phyloP scores from a whole-genome alignment of 768 basidiomycete genomes.

The Tricholoma terreum region DNA sequence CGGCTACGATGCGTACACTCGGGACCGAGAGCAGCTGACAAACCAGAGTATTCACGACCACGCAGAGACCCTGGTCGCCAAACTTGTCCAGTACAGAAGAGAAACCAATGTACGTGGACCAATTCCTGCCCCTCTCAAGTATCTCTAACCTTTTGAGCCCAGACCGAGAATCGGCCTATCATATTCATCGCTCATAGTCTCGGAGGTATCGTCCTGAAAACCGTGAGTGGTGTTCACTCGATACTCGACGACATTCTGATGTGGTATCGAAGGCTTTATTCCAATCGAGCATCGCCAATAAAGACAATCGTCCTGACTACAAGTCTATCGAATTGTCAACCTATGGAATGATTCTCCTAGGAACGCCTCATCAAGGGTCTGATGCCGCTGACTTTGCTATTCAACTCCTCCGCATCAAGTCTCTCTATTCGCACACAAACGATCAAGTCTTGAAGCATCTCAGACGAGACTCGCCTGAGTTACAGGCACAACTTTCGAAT shows the following conservation, averaged over 20 bases:
- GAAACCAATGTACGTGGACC: constrained; percentile 7
- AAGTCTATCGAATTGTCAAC: constrained; percentile 3
- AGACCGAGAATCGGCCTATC: constrained; percentile 3
- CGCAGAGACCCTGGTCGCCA: constrained; percentile 4
- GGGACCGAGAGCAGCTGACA: constrained; percentile 4
- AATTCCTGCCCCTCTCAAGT: too few relatives aligned
- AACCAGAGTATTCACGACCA: constrained; percentile 6
- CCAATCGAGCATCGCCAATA: constrained; percentile 2
- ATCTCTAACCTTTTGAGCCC: too few relatives aligned
- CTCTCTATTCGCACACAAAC: constrained; percentile 7
- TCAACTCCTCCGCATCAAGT: constrained; percentile 7
- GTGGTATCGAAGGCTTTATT: constrained; percentile 8
- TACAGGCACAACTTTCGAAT: constrained; percentile 9
- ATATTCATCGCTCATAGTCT: constrained; percentile 7
- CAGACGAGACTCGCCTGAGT: neutral
- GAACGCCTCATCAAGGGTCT: constrained; percentile 9
- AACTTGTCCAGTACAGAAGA: neutral
- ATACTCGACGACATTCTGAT: too few relatives aligned
- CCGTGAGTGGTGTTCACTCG: constrained; percentile 1
- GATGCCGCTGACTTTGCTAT: constrained; percentile 4
- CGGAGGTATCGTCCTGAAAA: constrained; percentile 9
- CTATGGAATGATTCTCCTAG: constrained; percentile 7
- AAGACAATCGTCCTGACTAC: constrained; percentile 5
- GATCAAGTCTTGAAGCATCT: constrained; percentile 6
- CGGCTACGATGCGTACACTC: constrained; percentile 10